Evolutionary conservation across 1,284 basidiomycete genomes (phyloP).

Genomic region (Apiotrichum mycotoxinovorans): DNA sequence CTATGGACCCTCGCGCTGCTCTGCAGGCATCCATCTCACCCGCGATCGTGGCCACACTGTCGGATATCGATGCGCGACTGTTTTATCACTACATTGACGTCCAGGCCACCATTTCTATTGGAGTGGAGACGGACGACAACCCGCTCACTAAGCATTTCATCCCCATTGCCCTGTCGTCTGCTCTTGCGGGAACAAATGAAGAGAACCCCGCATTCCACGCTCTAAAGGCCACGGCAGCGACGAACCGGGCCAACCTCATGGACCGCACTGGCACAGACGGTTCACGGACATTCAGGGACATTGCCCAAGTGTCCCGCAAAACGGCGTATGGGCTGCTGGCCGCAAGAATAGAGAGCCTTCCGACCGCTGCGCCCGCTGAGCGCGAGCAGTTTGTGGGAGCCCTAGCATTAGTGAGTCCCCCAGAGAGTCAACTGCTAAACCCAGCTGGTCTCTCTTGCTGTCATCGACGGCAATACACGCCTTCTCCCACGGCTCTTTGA

Average conservation of each 20-base stretch:
- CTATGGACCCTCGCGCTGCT: constrained; percentile 11
- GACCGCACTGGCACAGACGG: constrained; percentile 11
- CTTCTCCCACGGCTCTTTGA: constrained; percentile 11
- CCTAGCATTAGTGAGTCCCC: constrained; percentile 2
- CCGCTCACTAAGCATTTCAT: constrained; percentile 10
- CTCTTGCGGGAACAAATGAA: constrained; percentile 7
- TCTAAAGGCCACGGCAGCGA: constrained; percentile 13
- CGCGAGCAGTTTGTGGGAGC: constrained; percentile 15
- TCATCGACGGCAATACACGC: constrained; percentile 16
- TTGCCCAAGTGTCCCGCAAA: constrained; percentile 11
- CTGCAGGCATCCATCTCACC: constrained; percentile 5
- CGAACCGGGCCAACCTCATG: constrained; percentile 20
- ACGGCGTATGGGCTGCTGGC: constrained; percentile 11
- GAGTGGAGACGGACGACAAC: constrained; percentile 11
- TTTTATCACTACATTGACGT: constrained; percentile 19
- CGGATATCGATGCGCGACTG: constrained; percentile 11
- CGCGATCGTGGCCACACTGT: constrained; percentile 9
- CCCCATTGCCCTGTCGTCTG: constrained; percentile 10
- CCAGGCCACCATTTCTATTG: constrained; percentile 13
- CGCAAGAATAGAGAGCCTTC: neutral
- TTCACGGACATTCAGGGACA: constrained; percentile 5
- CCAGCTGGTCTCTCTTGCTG: constrained; percentile 16
- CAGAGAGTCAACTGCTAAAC: neutral
- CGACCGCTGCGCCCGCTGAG: neutral
- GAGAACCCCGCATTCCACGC: constrained; percentile 17